A percentile compares a stretch with the other conserved stretches of the same genome.
Conservation (phyloP, 108 stramenopile genomes). For the Skeletonema menzelii region DNA sequence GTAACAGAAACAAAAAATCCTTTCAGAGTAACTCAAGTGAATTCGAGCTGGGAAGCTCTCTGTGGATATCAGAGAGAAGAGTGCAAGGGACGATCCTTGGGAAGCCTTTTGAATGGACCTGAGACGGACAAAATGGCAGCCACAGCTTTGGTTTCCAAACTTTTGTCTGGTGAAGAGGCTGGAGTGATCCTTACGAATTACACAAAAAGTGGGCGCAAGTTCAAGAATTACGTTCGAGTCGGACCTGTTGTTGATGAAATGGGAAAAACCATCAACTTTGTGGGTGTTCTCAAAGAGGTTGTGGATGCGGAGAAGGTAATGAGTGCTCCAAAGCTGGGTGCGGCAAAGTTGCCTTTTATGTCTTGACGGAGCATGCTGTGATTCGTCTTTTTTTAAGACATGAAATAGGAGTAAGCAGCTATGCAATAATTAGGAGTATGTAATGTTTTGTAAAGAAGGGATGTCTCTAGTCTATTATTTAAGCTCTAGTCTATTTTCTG, state of each 20-base stretch:
- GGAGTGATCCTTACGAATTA: slow-evolving; percentile 74
- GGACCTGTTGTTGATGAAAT: slow-evolving; percentile 59
- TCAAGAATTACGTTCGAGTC: slow-evolving; percentile 70
- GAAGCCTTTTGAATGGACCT: slow-evolving; percentile 58
- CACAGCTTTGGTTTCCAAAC: slow-evolving; percentile 52
- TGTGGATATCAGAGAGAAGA: slow-evolving; percentile 70
- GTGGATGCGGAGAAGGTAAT: background rate
- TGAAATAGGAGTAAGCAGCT: background rate
- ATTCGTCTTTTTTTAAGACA: background rate
- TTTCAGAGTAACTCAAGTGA: slow-evolving; percentile 71
- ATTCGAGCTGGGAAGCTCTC: slow-evolving; percentile 69
- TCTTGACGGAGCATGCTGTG: slow-evolving; percentile 16
- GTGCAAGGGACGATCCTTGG: slow-evolving; percentile 60
- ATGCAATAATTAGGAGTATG: no score
- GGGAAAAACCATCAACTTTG: slow-evolving; percentile 63
- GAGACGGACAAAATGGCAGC: slow-evolving; percentile 59
- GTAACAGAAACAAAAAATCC: slow-evolving; percentile 64
- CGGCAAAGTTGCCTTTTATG: slow-evolving; percentile 11
- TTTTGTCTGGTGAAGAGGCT: slow-evolving; percentile 69
- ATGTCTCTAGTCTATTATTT: no score
- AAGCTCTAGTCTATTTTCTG: background rate
- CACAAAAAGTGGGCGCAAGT: slow-evolving; percentile 60
- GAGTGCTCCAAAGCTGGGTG: background rate
- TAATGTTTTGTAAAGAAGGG: background rate
- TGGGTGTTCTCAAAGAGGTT: slow-evolving; percentile 77